A percentile compares a stretch with the other conserved stretches of the same genome.
These are phyloP conservation scores for Nothophaeocryptopus gaeumannii DNA, from an alignment of 2,329 filamentous ascomycete genomes.

Conservation along the genomic window DNA sequence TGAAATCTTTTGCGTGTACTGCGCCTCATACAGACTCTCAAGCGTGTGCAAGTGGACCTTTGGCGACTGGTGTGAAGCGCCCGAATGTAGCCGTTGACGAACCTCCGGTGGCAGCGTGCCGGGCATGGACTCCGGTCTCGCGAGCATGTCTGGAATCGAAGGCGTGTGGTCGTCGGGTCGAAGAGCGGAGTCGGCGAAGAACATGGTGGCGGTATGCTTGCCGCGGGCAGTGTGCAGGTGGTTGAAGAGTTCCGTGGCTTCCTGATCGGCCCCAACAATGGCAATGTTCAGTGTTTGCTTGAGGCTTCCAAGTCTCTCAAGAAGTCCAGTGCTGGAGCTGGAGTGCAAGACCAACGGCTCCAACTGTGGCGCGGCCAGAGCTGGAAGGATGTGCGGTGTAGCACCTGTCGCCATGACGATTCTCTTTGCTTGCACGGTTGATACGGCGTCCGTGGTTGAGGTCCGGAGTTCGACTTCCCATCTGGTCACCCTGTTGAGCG, in stretches of 20 bases:
- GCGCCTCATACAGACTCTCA: slow-evolving; percentile 23
- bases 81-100: slow-evolving; percentile 14
- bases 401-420: slow-evolving; percentile 25
- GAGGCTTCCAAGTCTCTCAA: slow-evolving; percentile 17
- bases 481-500: slow-evolving; percentile 11
- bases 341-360: slow-evolving; percentile 19
- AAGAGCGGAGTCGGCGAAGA: slow-evolving; percentile 24
- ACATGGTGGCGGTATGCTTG: slow-evolving; percentile 24
- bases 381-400: slow-evolving; percentile 16
- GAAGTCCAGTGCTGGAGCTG: slow-evolving; percentile 15
- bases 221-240: slow-evolving; percentile 21
- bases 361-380: slow-evolving; percentile 16
- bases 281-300: slow-evolving; percentile 22
- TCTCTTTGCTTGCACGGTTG: slow-evolving; percentile 21
- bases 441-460: slow-evolving; percentile 15
- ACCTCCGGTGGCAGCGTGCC: slow-evolving; percentile 22
- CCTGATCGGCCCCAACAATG: slow-evolving; percentile 26
- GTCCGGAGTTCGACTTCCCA: slow-evolving; percentile 22
- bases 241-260: slow-evolving; percentile 27
- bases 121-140: slow-evolving; percentile 8
- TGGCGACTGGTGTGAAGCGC: slow-evolving; percentile 9
- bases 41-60: slow-evolving; percentile 24
- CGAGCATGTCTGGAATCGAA: slow-evolving; percentile 17
- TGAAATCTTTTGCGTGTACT: slow-evolving; percentile 26
- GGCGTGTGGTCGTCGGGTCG: slow-evolving; percentile 25